Percentiles rank a stretch among this genome's conserved stretches.
phyloP scores from a whole-genome alignment of 2,329 filamentous ascomycete species.

The Claviceps sp. region DNA sequence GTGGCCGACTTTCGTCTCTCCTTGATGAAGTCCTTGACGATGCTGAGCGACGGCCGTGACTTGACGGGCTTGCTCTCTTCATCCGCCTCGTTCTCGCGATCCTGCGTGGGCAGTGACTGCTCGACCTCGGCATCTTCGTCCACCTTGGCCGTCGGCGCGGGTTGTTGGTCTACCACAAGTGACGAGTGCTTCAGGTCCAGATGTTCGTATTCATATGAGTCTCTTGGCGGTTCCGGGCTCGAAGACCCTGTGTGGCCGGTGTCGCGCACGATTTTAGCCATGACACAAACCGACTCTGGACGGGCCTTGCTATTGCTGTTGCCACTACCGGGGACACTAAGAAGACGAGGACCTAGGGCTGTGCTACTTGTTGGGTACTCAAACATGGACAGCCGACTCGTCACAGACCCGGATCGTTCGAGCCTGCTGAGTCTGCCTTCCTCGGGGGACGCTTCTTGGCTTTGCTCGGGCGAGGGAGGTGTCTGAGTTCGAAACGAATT shows the following conservation, averaged over 20 bases:
- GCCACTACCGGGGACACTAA: conserved; percentile 10
- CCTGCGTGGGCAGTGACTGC: conserved; percentile 21
- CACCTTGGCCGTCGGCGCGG: conserved; percentile 11
- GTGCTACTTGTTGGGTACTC: conserved; percentile 23
- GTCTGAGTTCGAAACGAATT: conserved; percentile 22
- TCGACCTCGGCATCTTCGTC: conserved; percentile 15
- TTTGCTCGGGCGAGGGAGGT: conserved; percentile 22
- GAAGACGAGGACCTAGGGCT: conserved; percentile 5
- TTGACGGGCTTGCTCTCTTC: conserved; percentile 23
- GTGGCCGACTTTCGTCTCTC: conserved; percentile 41
- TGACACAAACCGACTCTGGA: conserved; percentile 76
- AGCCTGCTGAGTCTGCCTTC: conserved; percentile 20
- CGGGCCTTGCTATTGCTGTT: conserved; percentile 27
- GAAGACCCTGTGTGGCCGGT: conserved; percentile 27
- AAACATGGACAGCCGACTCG: conserved; percentile 42
- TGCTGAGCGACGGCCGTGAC: conserved; percentile 40
- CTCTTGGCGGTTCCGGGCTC: conserved; percentile 26
- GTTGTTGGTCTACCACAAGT: conserved; percentile 42
- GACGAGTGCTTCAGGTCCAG: conserved; percentile 46
- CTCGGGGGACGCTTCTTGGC: conserved; percentile 35
- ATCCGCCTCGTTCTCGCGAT: conserved; percentile 21
- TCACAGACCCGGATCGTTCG: conserved; percentile 40
- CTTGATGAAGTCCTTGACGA: conserved; percentile 49
- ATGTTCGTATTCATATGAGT: conserved; percentile 30
- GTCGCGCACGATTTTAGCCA: conserved; percentile 67